phyloP scores from a whole-genome alignment of 352 stramenopile genomes.

The Salisapilia sapeloensis region DNA sequence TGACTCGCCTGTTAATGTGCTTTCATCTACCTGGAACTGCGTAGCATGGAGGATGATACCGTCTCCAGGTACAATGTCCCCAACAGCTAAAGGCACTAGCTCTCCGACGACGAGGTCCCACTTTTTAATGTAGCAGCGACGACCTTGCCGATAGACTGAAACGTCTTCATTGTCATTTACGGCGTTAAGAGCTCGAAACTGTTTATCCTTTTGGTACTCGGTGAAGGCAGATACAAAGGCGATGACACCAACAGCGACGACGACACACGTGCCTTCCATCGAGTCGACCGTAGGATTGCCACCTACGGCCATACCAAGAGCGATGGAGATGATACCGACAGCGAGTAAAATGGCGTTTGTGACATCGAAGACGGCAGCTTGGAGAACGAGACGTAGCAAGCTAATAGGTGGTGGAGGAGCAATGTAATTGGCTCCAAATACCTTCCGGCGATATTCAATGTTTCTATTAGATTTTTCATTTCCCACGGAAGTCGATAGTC shows the following conservation, averaged over 20 bases:
- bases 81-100: conserved; percentile 17
- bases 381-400: conserved; percentile 20
- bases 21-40: conserved; percentile 75
- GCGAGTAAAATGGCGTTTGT: conserved; percentile 22
- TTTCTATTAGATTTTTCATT: too few relatives aligned
- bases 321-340: conserved; percentile 14
- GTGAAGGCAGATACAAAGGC: conserved; percentile 77
- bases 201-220: conserved; percentile 56
- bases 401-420: conserved; percentile 4
- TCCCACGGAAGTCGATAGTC: too few relatives aligned
- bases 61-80: conserved; percentile 76
- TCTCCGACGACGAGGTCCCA: conserved; percentile 48
- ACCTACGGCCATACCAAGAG: conserved; percentile 10
- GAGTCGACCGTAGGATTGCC: conserved; percentile 17
- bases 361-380: conserved; percentile 30
- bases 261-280: conserved; percentile 50
- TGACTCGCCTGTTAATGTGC: conserved; percentile 78
- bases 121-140: conserved; percentile 9
- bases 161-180: conserved; percentile 9
- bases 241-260: conserved; percentile 81
- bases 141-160: conserved; percentile 9
- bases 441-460: too few relatives aligned
- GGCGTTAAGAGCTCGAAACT: conserved; percentile 14
- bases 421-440: conserved; percentile 20
- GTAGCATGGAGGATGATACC: conserved; percentile 48